Evolutionary conservation across 176 grass and related monocot species (phyloP), one percentile per base, ranked within the genome.

Genomic region (Avena insularis): DNA sequence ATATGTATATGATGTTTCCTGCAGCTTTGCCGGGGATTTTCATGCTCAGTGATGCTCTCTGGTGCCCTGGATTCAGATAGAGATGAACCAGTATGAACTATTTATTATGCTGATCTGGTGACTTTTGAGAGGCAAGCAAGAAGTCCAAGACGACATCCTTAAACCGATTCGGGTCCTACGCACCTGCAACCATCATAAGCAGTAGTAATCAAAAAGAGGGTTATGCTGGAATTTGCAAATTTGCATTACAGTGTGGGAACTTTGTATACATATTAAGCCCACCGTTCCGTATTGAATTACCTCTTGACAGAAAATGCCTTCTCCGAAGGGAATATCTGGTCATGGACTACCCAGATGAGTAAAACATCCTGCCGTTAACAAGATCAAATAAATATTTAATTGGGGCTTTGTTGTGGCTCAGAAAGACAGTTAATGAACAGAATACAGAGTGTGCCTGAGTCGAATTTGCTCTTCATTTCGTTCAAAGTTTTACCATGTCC

Each of bases 331-430:
- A 94, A 97, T 62, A 94, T 93, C 49, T 87, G 90, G 61, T 96
- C 94, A 45, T 90, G 85, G 29, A 92, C 92, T 75, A 92, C 94
- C 94, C 94, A 93, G 27, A 97, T 59, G 1, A 90, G 87, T 33
- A 97, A 82, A 75, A 97, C 80, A 74, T 92, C 87, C 94, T 97
- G 69, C n/a, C 54, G 14, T 63, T 38, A 53, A 45, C 31, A 14
- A 53, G 3, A 54, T 63, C 62, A 70, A 4, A 60, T 53, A 12
- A 50, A 25, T 0, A 70, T 0, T 53, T 17, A 10, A 21, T 13
- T 10, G 15, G 59, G 16, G 25, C 0, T 69, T 70, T 77, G 11
- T 46, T 36, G 3, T 1, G 7, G 49, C 13, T 74, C 69, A n/a
- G 14, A 48, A n/a, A 57, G 16, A 47, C 12, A 6, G 19, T 6